These are phyloP conservation scores for Carpinus viminea DNA, from an alignment of 306 rosid genomes.

Conservation along the genomic window DNA sequence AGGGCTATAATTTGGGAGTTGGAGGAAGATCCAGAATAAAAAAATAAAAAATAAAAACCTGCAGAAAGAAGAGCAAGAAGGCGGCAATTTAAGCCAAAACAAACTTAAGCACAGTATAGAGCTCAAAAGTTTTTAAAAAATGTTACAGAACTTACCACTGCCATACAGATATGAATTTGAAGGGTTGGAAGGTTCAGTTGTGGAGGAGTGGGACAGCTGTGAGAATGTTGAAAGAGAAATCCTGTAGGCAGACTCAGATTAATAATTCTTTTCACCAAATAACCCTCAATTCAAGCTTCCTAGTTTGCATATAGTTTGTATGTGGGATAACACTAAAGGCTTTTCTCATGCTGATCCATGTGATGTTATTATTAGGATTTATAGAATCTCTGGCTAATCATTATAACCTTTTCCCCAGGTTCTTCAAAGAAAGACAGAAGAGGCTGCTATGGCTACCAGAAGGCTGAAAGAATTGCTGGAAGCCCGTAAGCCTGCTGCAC, in stretches of 20 bases:
- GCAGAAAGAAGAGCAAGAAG: not conserved
- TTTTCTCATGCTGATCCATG: slow-evolving; percentile 4
- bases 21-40: not conserved
- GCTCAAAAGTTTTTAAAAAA: not conserved
- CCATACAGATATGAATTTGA: slow-evolving; percentile 11
- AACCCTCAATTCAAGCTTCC: not conserved
- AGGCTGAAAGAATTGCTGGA: slow-evolving; percentile 73
- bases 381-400: slow-evolving; percentile 7
- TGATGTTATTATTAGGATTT: slow-evolving; percentile 3
- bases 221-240: not conserved
- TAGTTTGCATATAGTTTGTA: not conserved
- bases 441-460: slow-evolving; percentile 74
- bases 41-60: not conserved
- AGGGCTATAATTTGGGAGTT: not conserved
- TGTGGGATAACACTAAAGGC: not conserved
- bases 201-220: not conserved
- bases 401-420: slow-evolving; percentile 48
- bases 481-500: slow-evolving; percentile 60
- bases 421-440: slow-evolving; percentile 88
- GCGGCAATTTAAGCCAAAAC: not conserved
- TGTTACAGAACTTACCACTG: not conserved
- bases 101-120: not conserved
- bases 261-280: not conserved
- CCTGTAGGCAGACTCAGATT: not conserved
- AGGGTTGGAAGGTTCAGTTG: not conserved